Evolutionary conservation across 2,329 filamentous ascomycete species (phyloP).

Genomic region (Aspergillus spinulosporus): DNA sequence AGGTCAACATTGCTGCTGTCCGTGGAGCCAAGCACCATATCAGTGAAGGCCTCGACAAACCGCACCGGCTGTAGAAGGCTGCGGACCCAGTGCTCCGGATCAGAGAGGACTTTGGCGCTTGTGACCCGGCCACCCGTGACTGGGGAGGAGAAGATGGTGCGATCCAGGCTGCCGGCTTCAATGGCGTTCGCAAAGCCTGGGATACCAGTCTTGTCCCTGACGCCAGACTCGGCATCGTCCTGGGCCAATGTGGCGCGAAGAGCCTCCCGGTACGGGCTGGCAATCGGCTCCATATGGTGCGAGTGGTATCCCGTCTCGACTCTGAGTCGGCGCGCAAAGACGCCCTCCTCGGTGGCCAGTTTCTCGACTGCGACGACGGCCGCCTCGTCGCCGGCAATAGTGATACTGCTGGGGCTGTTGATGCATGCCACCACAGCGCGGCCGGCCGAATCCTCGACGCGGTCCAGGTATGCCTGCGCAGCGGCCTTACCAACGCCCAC

Average conservation of each 20-base stretch:
- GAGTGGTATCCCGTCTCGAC: conserved; percentile 48
- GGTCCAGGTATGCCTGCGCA: not conserved
- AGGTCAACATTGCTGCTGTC: not conserved
- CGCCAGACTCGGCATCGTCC: not conserved
- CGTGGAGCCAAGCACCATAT: not conserved
- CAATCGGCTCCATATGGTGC: conserved; percentile 40
- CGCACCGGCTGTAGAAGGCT: not conserved
- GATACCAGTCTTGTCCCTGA: conserved; percentile 8
- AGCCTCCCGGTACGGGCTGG: conserved; percentile 1
- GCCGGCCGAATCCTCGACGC: not conserved
- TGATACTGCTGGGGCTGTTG: conserved; percentile 35
- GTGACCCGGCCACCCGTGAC: not conserved
- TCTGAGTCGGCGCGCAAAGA: conserved; percentile 42
- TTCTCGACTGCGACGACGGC: conserved; percentile 29
- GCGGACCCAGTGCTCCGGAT: conserved; percentile 1
- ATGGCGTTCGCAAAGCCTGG: too few relatives aligned
- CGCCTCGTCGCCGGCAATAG: conserved; percentile 46
- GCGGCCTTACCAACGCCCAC: not conserved
- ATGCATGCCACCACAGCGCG: not conserved
- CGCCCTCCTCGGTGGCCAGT: conserved; percentile 32
- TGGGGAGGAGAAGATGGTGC: not conserved
- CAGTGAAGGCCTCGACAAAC: not conserved
- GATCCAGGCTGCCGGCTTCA: too few relatives aligned
- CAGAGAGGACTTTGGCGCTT: not conserved
- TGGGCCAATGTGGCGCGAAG: not conserved